A percentile compares a stretch with the other conserved stretches of the same genome.
phyloP scores from a whole-genome alignment of 139 green algal genomes.

The Chlamydomonas sp. region DNA sequence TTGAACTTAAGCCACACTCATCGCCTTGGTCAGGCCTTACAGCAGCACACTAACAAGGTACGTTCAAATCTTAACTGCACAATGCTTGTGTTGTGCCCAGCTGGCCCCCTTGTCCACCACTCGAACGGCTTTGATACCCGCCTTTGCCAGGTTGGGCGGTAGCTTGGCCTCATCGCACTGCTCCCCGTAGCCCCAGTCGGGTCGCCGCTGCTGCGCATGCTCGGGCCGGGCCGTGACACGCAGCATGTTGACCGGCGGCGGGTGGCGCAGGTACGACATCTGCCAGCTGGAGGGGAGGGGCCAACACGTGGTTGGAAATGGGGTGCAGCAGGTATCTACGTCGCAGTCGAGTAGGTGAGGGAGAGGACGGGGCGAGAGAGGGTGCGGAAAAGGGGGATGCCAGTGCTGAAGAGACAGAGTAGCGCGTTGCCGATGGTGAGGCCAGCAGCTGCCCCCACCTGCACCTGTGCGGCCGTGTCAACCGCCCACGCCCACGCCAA shows the following conservation, averaged over 20 bases:
- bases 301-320: neutral
- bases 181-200: conserved; percentile 35
- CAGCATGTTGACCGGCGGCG: conserved; percentile 47
- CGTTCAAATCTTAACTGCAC: no score
- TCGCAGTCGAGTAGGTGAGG: neutral
- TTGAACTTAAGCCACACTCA: no score
- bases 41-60: no score
- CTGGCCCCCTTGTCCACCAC: neutral
- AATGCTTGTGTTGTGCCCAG: no score
- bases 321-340: neutral
- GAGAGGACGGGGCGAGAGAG: neutral
- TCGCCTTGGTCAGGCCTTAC: no score
- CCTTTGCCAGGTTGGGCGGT: conserved; percentile 5
- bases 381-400: neutral
- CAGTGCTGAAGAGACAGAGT: neutral
- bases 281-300: conserved; percentile 18
- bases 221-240: conserved; percentile 38
- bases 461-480: neutral
- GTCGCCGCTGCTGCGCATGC: conserved; percentile 6
- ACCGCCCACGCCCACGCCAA: no score
- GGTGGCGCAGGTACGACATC: conserved; percentile 34
- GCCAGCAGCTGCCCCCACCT: no score
- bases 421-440: no score
- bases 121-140: neutral
- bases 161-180: conserved; percentile 16